Evolutionary conservation across 176 grass and related monocot species (phyloP).

Genomic region (Oryza punctata): DNA sequence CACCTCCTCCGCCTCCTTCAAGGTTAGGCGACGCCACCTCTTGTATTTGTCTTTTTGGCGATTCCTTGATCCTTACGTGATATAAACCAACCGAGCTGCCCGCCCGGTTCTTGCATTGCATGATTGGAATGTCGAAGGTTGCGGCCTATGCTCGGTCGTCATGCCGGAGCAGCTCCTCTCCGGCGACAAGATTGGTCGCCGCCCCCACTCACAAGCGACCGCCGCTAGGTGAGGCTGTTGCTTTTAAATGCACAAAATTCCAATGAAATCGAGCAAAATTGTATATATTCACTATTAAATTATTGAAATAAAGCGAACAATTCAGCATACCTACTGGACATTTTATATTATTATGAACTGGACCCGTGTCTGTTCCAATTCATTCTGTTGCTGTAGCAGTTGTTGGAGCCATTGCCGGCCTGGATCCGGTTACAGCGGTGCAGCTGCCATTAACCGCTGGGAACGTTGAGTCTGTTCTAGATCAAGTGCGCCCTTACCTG

Average conservation of each 20-base stretch:
- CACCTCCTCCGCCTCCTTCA: slow-evolving; percentile 14
- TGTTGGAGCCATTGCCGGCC: slow-evolving; percentile 51
- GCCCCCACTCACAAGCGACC: not conserved
- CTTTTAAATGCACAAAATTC: not conserved
- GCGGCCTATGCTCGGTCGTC: not conserved
- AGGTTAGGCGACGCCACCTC: not conserved
- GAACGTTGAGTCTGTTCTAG: slow-evolving; percentile 67
- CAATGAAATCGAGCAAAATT: not conserved
- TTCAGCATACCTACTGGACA: not conserved
- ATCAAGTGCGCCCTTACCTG: slow-evolving; percentile 77
- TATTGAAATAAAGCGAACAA: not conserved
- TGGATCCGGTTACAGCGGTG: slow-evolving; percentile 33
- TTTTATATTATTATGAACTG: not conserved
- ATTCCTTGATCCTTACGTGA: too few relatives aligned
- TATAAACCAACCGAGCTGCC: not conserved
- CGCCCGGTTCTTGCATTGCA: not conserved
- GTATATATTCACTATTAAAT: not conserved
- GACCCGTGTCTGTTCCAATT: not conserved
- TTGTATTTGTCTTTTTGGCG: not conserved
- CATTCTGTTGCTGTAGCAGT: slow-evolving; percentile 21
- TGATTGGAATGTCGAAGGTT: not conserved
- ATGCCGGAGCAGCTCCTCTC: slow-evolving; percentile 20
- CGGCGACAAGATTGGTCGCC: slow-evolving; percentile 17
- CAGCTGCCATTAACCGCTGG: slow-evolving; percentile 62
- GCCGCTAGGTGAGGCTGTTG: slow-evolving; percentile 29